Base-by-base conservation (phyloP, 192 early-diverging fungal species). In the Coemansia sp. region DNA sequence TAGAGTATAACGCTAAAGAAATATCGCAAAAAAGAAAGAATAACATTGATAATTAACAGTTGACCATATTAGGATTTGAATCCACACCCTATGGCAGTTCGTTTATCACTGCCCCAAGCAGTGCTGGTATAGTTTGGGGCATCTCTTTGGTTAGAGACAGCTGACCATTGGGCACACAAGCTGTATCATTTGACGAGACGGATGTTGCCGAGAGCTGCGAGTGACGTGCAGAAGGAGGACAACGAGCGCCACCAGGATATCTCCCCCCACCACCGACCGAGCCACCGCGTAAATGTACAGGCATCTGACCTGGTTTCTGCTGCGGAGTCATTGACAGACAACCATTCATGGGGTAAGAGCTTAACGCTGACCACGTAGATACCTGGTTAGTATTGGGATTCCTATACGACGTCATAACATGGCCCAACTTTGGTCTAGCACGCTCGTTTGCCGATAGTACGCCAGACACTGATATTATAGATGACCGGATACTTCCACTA, bases 101-200 rank as follows among this genome's bases (percentile, higher is more conserved):
- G 57, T 31, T 36, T n/a, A 60, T 60, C 31, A 33, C 57, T 16
- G 29, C 12, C 3, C 15, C 33, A 8, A 60, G 5, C 34, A 33
- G 15, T 2, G 15, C 33, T 2, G 31, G 57, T 9, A 60, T 31
- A 0, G 15, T 18, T 34, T 60, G 57, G 20, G 62, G 61, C 38
- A 46, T 6, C 22, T 79, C 77, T 31, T 79, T 79, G 7, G 68
- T 46, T 20, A 79, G 68, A 6, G 72, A 66, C 22, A 79, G 41
- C n/a, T 72, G 72, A 6, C 77, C 69, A 38, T 71, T 71, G 11
- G 80, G 62, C n/a, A 64, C 64, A 34, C 75, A 83, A 0, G 76
- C 81, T 9, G 81, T 83, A 40, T 83, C 81, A 62, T 78, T 83
- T 1, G 81, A 83, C 2, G 73, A 75, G 8, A 78, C 68, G 13